These are phyloP conservation scores for Clathrospora elynae DNA, from an alignment of 2,329 filamentous ascomycete species.

Conservation along the genomic window DNA sequence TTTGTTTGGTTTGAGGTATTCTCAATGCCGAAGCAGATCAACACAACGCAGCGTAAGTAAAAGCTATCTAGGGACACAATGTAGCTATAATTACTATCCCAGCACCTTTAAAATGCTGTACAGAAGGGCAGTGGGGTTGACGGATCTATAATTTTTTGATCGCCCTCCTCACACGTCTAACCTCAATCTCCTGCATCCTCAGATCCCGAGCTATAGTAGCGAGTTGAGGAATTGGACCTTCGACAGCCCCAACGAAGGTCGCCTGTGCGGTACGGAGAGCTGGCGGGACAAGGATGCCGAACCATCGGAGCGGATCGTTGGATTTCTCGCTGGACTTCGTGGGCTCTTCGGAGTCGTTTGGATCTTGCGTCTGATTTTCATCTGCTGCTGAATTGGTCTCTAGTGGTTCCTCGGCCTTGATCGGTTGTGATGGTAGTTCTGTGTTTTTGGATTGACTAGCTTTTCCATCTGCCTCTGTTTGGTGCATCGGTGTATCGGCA, in stretches of 20 bases:
- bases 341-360: slow-evolving; percentile 2
- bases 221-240: slow-evolving; percentile 62
- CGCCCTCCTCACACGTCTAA: slow-evolving; percentile 62
- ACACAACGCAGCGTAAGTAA: too few relatives aligned
- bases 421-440: not conserved
- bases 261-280: slow-evolving; percentile 62
- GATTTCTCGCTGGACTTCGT: slow-evolving; percentile 8
- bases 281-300: slow-evolving; percentile 59
- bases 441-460: not conserved
- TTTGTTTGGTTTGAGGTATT: too few relatives aligned
- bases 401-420: slow-evolving; percentile 1
- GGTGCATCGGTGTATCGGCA: not conserved
- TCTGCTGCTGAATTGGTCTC: not conserved
- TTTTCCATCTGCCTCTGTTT: not conserved
- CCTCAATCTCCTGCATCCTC: slow-evolving; percentile 68
- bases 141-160: slow-evolving; percentile 47
- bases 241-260: slow-evolving; percentile 62
- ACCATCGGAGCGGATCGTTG: slow-evolving; percentile 62
- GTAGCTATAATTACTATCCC: too few relatives aligned
- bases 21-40: too few relatives aligned
- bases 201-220: slow-evolving; percentile 65
- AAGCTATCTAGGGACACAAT: too few relatives aligned
- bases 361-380: not conserved
- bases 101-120: too few relatives aligned
- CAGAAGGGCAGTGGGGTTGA: too few relatives aligned